phyloP scores from a whole-genome alignment of 169 alveolate species.

The Plasmodium gonderi region DNA sequence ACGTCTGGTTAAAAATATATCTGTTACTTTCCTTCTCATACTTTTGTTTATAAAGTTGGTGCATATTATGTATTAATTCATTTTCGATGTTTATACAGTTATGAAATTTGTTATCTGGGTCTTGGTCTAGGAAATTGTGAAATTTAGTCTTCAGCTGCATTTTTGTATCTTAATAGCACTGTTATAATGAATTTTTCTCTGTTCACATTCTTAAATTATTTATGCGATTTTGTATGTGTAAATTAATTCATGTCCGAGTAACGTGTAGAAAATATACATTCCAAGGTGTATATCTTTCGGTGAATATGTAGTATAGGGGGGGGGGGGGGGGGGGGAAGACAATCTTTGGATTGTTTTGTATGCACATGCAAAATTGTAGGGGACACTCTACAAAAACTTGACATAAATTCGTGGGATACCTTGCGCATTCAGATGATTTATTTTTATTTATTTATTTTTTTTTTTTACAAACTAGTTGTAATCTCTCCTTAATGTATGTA shows the following conservation, averaged over 20 bases:
- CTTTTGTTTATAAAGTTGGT: constrained; percentile 10
- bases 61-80: constrained; percentile 14
- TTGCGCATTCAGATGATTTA: not conserved
- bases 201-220: no score
- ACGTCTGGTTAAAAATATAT: not conserved
- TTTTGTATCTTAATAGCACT: not conserved
- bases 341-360: no score
- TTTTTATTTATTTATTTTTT: not conserved
- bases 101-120: not conserved
- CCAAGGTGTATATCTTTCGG: no score
- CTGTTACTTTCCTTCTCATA: not conserved
- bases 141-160: constrained; percentile 32
- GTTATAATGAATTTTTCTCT: not conserved
- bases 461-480: not conserved
- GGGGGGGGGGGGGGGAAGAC: no score
- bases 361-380: no score
- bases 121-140: not conserved
- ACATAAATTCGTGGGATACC: not conserved
- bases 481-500: not conserved
- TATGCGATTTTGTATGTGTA: no score
- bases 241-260: no score
- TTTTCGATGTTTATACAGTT: constrained; percentile 1
- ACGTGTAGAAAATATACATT: no score
- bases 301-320: no score
- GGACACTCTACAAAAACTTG: no score